These are phyloP conservation scores for Heliamphora pulchella DNA, from an alignment of 179 eudicot genomes.

Conservation along the genomic window DNA sequence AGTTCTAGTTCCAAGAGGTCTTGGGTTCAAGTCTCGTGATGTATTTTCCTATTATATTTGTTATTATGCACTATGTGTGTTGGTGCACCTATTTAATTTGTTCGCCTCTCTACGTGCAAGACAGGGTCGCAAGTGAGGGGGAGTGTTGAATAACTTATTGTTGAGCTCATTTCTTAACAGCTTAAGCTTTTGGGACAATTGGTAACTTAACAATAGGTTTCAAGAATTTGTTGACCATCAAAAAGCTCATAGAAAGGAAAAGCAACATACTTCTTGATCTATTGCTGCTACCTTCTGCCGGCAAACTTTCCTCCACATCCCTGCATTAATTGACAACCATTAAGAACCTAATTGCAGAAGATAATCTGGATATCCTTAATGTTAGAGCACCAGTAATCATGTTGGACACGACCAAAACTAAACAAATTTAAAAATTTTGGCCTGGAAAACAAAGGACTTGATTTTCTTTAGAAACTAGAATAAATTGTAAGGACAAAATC, in stretches of 20 bases:
- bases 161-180: no score
- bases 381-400: not conserved
- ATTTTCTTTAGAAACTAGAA: not conserved
- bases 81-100: no score
- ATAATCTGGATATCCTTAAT: not conserved
- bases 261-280: conserved; percentile 38
- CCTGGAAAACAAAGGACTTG: not conserved
- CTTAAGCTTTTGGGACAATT: no score
- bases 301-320: conserved; percentile 46
- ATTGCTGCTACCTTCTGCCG: conserved; percentile 37
- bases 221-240: not conserved
- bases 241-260: not conserved
- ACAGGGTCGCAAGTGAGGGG: no score
- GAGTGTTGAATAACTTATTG: no score
- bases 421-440: not conserved
- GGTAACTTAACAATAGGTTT: no score
- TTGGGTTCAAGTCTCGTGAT: no score
- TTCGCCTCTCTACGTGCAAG: no score
- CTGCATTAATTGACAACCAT: conserved; percentile 24
- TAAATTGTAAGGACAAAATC: not conserved
- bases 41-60: no score
- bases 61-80: no score
- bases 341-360: not conserved
- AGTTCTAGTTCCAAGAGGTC: no score
- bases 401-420: not conserved